Conservation (phyloP, 257 asterid species). For the Anisodus acutangulus region DNA sequence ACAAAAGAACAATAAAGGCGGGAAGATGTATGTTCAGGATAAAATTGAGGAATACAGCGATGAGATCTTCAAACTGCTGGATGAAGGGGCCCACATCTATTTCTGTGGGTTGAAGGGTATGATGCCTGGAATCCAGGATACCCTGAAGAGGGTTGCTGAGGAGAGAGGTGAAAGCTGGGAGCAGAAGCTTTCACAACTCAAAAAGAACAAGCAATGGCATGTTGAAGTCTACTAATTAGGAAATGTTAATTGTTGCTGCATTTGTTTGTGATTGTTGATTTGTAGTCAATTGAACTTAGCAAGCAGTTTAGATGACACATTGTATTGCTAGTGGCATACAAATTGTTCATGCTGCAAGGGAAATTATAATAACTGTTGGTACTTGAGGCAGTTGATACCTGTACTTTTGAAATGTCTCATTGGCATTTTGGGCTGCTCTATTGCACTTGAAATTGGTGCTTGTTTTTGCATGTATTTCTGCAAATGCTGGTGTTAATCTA, state of each 20-base stretch:
- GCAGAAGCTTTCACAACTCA: slow-evolving; percentile 74
- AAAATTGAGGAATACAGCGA: slow-evolving; percentile 94
- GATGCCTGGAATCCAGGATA: slow-evolving; percentile 98
- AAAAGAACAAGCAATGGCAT: slow-evolving; percentile 98
- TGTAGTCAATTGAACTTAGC: slow-evolving; percentile 24
- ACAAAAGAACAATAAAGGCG: slow-evolving; percentile 82
- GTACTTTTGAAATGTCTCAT: slow-evolving; percentile 20
- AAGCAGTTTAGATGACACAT: slow-evolving; percentile 21
- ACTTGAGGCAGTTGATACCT: background rate
- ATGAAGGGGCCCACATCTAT: slow-evolving; percentile 85
- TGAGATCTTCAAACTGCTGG: slow-evolving; percentile 84
- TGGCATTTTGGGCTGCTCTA: background rate
- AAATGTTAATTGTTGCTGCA: background rate
- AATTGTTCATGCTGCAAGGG: background rate
- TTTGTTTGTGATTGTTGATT: slow-evolving; percentile 12
- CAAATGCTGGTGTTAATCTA: background rate
- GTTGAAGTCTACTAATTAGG: slow-evolving; percentile 79
- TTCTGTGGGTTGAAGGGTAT: slow-evolving; percentile 97
- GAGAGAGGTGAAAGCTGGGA: slow-evolving; percentile 93
- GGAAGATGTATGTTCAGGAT: slow-evolving; percentile 98
- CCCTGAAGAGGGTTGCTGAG: slow-evolving; percentile 85
- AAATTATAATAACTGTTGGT: slow-evolving; percentile 19
- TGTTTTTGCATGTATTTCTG: background rate
- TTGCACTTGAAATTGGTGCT: background rate
- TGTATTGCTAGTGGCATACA: slow-evolving; percentile 13